Evolutionary conservation across 345 rosid genomes (phyloP).

Genomic region (Syzygium oleosum): DNA sequence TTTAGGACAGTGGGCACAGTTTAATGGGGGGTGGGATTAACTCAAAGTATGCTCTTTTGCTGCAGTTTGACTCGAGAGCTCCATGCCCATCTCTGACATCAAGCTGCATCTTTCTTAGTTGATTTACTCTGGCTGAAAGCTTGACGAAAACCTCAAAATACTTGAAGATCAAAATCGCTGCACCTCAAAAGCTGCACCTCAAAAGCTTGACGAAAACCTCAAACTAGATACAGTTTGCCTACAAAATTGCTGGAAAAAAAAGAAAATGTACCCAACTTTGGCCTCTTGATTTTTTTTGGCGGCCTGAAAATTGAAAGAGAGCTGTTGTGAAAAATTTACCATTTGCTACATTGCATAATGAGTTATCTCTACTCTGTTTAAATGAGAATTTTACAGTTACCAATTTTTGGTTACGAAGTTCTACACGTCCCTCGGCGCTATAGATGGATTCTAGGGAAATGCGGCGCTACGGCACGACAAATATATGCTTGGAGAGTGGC

Average conservation of each 20-base stretch:
- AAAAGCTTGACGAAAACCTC: no score
- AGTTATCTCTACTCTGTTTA: not conserved
- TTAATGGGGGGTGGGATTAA: not conserved
- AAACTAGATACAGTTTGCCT: not conserved
- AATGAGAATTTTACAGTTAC: not conserved
- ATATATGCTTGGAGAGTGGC: not conserved
- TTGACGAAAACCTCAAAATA: not conserved
- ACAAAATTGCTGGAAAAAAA: not conserved
- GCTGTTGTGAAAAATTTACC: not conserved
- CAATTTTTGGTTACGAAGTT: not conserved
- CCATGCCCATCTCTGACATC: not conserved
- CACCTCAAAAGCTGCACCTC: no score
- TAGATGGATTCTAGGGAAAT: not conserved
- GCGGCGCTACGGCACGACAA: not conserved
- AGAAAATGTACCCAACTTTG: not conserved
- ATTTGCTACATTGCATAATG: not conserved
- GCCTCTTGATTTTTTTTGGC: not conserved
- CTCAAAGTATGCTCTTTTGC: not conserved
- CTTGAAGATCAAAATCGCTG: not conserved
- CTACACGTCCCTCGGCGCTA: not conserved
- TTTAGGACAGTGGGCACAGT: not conserved
- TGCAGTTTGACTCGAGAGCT: not conserved
- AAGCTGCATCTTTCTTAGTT: not conserved
- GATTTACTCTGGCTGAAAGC: not conserved
- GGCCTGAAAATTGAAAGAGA: not conserved